Base-by-base conservation (phyloP, 2,329 filamentous ascomycete genomes). In the Pyrenophora seminiperda region DNA sequence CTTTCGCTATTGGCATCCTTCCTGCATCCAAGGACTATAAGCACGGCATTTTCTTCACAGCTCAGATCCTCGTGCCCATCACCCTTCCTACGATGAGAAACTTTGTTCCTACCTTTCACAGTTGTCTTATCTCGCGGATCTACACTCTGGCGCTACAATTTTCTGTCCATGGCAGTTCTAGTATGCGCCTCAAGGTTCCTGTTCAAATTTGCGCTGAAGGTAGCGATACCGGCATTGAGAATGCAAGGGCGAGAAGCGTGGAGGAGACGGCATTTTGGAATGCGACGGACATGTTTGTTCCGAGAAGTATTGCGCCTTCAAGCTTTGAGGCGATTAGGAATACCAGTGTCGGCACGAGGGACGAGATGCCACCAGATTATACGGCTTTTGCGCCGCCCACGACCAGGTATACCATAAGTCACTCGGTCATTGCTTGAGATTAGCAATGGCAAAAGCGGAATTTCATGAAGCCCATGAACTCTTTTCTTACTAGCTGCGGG, bases 101-200 rank as follows among this genome's bases (percentile, higher is more conserved):
- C 19, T 87, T 87, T 66, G 73, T 87, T 15, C 87, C 87, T 1
- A 86, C 85, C 2, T 90, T 90, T 73, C 84, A 89, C 74, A 80
- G 81, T 31, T 90, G 87, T 67, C 79, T 89, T 44, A 74, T 84
- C 36, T 84, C 83, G n/a, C 79, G 87, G 43, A 73, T 78, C 14
- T 90, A 90, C 67, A 70, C 76, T 3, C 77, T 90, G 11, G 81
- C 84, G 44, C 71, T 90, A 48, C 75, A 77, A 11, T 70, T 90
- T 17, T 77, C 80, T 3, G 77, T 83, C 41, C 57, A 67, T 3
- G 69, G 75, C 43, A 59, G 67, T 19, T 57, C 63, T 0, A 59
- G 47, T 1, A 45, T 79, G 24, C 65, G 67, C 6, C 63, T 80
- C 33, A 78, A 77, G 45, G 60, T 79, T 1, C 78, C 78, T 0